These are phyloP conservation scores for Neonectria magnoliae DNA, from an alignment of 2,329 filamentous ascomycete species.

Conservation along the genomic window DNA sequence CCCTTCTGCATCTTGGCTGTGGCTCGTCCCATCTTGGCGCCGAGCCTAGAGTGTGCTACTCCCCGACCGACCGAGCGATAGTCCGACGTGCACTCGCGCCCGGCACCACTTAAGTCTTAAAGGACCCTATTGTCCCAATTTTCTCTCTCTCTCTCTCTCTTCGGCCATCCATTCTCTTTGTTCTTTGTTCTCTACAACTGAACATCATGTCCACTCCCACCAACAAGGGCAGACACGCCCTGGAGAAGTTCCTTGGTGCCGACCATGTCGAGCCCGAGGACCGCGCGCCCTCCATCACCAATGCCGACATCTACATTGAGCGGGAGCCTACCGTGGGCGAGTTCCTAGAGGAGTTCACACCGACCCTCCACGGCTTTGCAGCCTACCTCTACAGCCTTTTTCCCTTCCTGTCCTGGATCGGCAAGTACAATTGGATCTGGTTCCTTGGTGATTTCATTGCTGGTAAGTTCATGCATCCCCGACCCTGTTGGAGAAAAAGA, in stretches of 20 bases:
- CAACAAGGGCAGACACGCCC: slow-evolving; percentile 42
- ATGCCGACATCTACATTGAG: slow-evolving; percentile 52
- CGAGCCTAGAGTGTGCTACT: slow-evolving; percentile 34
- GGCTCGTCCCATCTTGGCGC: slow-evolving; percentile 37
- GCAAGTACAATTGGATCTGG: slow-evolving; percentile 61
- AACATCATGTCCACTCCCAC: slow-evolving; percentile 32
- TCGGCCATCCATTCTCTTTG: slow-evolving; percentile 32
- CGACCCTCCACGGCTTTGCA: slow-evolving; percentile 43
- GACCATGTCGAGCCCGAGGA: slow-evolving; percentile 46
- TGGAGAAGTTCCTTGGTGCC: slow-evolving; percentile 47
- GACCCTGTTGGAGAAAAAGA: neutral
- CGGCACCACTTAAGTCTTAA: slow-evolving; percentile 12
- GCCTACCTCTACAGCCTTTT: slow-evolving; percentile 56
- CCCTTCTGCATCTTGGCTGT: slow-evolving; percentile 19
- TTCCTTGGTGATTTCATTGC: slow-evolving; percentile 58
- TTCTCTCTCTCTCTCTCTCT: neutral
- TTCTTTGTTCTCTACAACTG: slow-evolving; percentile 21
- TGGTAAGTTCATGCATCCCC: slow-evolving; percentile 44
- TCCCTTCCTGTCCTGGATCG: slow-evolving; percentile 61
- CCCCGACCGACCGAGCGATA: slow-evolving; percentile 43
- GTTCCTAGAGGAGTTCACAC: slow-evolving; percentile 52
- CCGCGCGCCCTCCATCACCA: slow-evolving; percentile 48
- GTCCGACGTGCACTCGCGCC: slow-evolving; percentile 31
- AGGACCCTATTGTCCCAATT: slow-evolving; percentile 1
- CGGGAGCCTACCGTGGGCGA: slow-evolving; percentile 55